Base-by-base conservation (phyloP, 805 yeast species). In the Saturnispora diversa region DNA sequence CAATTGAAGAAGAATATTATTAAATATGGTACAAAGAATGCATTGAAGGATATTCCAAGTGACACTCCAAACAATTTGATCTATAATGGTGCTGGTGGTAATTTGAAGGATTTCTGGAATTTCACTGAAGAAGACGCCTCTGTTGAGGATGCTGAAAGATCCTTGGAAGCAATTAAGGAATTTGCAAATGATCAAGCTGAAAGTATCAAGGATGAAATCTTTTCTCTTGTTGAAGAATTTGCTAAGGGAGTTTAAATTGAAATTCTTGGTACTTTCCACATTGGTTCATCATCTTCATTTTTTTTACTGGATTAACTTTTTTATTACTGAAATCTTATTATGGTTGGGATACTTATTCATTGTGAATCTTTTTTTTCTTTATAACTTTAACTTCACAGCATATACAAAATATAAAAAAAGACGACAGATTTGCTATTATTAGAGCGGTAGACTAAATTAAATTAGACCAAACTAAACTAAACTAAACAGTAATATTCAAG, bases 11-110 rank as follows among this genome's bases (percentile, higher is more conserved):
- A 79, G 68, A 81, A 80, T 57, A 64, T 84, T 57, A 71, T 84
- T 55, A 73, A 75, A 42, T 84, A 67, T 58, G 80, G 82, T 53
- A 74, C 92, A 31, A 69, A 72, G 59, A 67, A 70, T 50, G 65
- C 66, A 29, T 69, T 84, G 51, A 51, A 66, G 35, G 85, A 79
- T 49, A 67, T 83, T 49, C 84, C 85, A 50, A 72, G 66, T 17
- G 85, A 77, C 46, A 81, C 92, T 37, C 90, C 88, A 53, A 84
- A 84, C 64, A 61, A 73, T 47, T 72, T 84, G 63, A 82, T 84
- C 37, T 84, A 66, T 69, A 84, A 84, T 55, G 94, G 92, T 69
- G 92, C 77, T 44, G 92, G 90, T 50, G 77, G 74, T 55, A 77
- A 79, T 62, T 60, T 80, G 54, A 65, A 75, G 41, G 74, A 68